Base-by-base conservation (phyloP, 352 stramenopile genomes). In the Phytopythium montanum region DNA sequence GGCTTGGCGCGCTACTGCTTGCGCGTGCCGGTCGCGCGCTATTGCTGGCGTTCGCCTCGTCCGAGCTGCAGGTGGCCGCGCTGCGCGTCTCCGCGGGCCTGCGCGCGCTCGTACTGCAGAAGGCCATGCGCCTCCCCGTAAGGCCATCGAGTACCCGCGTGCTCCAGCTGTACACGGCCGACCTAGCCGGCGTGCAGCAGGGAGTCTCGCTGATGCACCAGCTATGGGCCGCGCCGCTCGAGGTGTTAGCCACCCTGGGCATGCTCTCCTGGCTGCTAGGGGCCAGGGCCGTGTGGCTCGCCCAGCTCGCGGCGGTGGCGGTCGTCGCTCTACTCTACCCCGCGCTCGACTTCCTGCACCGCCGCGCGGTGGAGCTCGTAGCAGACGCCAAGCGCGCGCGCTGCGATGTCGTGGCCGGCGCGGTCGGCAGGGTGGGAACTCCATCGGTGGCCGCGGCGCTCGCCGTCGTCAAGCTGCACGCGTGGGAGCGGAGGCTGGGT, bases 381-480 rank as follows among this genome's bases (percentile, higher is more conserved):
- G 72, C 68, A 61, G 46, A 61, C 6, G 44, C 74, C 60, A 80
- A 75, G 56, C 76, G 87, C 51, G 76, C 75, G 56, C 79, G 83
- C 26, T 75, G 88, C 57, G 75, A 72, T 28, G 69, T 88, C 9
- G 58, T 87, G 29, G 76, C 69, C 21, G 79, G 91, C 36, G 76
- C 92, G 46, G 78, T 94, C 29, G 72, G 68, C 12, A 23, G 49
- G 12, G 49, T 54, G 26, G 49, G 49, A 8, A 54, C 49, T 2
- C 14, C 26, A 4, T 54, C 28, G 0, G 49, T 41, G n/a, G 49
- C 49, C 26, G 49, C 49, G 25, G 76, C 79, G 31, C 97, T 98
- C 66, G 81, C 92, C 51, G 95, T 97, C 56, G 94, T 98, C 66
- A 99, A 99, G 66, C 88, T 98, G 54, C 96, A 98, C 72, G 90